Conservation (phyloP, 805 yeast genomes). For the Torulaspora microellipsoides region DNA sequence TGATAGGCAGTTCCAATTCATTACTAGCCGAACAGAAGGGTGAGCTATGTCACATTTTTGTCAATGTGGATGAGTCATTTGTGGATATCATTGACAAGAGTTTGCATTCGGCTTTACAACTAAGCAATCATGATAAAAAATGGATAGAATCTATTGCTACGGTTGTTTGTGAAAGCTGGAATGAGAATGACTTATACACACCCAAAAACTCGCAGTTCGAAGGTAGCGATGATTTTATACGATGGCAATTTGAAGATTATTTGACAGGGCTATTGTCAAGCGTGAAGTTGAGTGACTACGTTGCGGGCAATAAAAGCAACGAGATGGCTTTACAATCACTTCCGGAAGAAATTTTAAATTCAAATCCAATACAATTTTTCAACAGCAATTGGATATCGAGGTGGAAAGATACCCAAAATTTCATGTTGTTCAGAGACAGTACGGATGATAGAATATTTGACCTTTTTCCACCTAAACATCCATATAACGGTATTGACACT, state of each 20-base stretch:
- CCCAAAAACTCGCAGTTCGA: slow-evolving; percentile 46
- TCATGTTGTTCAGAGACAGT: slow-evolving; percentile 44
- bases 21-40: slow-evolving; percentile 62
- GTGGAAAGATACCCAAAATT: slow-evolving; percentile 58
- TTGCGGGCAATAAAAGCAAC: slow-evolving; percentile 36
- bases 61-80: slow-evolving; percentile 54
- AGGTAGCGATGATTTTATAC: slow-evolving; percentile 83
- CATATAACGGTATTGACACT: slow-evolving; percentile 29
- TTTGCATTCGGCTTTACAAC: slow-evolving; percentile 42
- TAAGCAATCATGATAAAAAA: slow-evolving; percentile 61
- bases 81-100: slow-evolving; percentile 44
- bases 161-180: slow-evolving; percentile 47
- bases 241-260: slow-evolving; percentile 89
- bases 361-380: slow-evolving; percentile 40
- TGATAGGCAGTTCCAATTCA: slow-evolving; percentile 86
- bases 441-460: slow-evolving; percentile 72
- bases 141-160: slow-evolving; percentile 60
- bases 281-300: slow-evolving; percentile 62
- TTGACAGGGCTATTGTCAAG: slow-evolving; percentile 69
- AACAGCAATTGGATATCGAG: slow-evolving; percentile 42
- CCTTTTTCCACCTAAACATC: slow-evolving; percentile 47
- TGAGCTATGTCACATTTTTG: slow-evolving; percentile 62
- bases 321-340: slow-evolving; percentile 35
- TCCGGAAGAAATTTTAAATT: slow-evolving; percentile 27
- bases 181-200: slow-evolving; percentile 37